Percentiles rank a stretch among this genome's conserved stretches.
phyloP scores from a whole-genome alignment of 805 yeast genomes.

The Komagataella phaffii region DNA sequence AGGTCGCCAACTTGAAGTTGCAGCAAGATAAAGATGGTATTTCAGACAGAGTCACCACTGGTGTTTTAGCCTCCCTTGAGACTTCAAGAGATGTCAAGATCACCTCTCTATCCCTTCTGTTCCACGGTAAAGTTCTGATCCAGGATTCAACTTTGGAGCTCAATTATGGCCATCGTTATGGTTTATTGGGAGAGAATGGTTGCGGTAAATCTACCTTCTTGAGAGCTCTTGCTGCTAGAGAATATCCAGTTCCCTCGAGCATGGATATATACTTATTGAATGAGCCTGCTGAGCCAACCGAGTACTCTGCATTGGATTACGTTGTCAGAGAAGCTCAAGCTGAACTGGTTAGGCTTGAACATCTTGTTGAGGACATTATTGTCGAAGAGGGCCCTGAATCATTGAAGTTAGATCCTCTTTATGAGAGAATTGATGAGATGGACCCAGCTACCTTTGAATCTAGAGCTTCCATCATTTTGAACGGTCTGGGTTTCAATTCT shows the following conservation, averaged over 20 bases:
- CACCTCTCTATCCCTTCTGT: slow-evolving; percentile 78
- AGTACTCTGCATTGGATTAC: slow-evolving; percentile 84
- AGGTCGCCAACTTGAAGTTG: slow-evolving; percentile 74
- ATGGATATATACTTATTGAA: slow-evolving; percentile 88
- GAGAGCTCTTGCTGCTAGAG: slow-evolving; percentile 90
- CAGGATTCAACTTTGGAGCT: slow-evolving; percentile 88
- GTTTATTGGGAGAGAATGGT: slow-evolving; percentile 95
- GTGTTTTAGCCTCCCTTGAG: slow-evolving; percentile 79
- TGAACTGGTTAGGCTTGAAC: slow-evolving; percentile 85
- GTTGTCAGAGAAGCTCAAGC: slow-evolving; percentile 94
- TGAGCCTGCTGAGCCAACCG: slow-evolving; percentile 96
- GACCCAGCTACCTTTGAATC: slow-evolving; percentile 94
- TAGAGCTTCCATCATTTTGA: slow-evolving; percentile 89
- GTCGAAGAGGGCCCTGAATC: slow-evolving; percentile 93
- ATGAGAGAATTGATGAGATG: slow-evolving; percentile 92
- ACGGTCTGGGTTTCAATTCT: slow-evolving; percentile 93
- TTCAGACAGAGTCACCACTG: slow-evolving; percentile 95
- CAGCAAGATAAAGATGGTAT: slow-evolving; percentile 91
- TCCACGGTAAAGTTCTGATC: slow-evolving; percentile 94
- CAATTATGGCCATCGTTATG: slow-evolving; percentile 95
- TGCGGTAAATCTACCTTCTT: slow-evolving; percentile 96
- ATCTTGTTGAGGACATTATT: slow-evolving; percentile 77
- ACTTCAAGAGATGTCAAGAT: slow-evolving; percentile 93
- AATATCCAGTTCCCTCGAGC: slow-evolving; percentile 85
- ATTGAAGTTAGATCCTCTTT: slow-evolving; percentile 69